Percentiles rank a stretch among this genome's conserved stretches.
phyloP scores from a whole-genome alignment of 495 filamentous ascomycete genomes.

The Aspergillus carlsbadensis region DNA sequence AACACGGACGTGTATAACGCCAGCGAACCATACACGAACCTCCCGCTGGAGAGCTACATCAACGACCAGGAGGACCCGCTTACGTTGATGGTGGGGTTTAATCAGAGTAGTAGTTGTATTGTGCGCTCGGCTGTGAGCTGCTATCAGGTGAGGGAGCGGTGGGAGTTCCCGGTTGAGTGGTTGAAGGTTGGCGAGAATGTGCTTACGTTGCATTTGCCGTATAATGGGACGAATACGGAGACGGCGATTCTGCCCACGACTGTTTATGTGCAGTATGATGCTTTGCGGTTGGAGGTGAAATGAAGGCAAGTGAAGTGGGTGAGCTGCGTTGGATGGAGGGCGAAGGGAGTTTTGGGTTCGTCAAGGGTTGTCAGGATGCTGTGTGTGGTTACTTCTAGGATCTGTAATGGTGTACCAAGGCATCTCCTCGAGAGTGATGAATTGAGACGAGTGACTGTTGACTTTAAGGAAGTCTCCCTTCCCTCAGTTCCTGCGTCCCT shows the following conservation, averaged over 20 bases:
- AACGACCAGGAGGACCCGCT: constrained; percentile 25
- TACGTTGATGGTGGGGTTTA: constrained; percentile 27
- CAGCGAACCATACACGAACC: constrained; percentile 43
- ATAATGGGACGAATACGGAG: constrained; percentile 53
- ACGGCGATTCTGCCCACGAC: constrained; percentile 48
- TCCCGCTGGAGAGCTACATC: constrained; percentile 36
- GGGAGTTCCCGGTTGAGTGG: constrained; percentile 45
- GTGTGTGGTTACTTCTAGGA: too few relatives aligned
- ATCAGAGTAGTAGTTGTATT: constrained; percentile 49
- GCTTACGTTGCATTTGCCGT: constrained; percentile 50
- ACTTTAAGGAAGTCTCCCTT: too few relatives aligned
- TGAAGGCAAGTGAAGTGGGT: too few relatives aligned
- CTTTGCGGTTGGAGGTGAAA: constrained; percentile 49
- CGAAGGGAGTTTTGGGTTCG: too few relatives aligned
- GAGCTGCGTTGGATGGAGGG: neutral
- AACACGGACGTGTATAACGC: constrained; percentile 55
- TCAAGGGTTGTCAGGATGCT: too few relatives aligned
- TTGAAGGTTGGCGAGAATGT: constrained; percentile 47
- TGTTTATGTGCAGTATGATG: constrained; percentile 61
- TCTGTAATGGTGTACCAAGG: too few relatives aligned
- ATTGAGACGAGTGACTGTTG: too few relatives aligned
- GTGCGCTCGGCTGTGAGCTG: constrained; percentile 55
- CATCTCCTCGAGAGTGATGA: too few relatives aligned
- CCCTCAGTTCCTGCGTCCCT: too few relatives aligned
- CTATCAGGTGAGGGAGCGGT: constrained; percentile 54